Conservation (phyloP, 768 basidiomycete genomes). For the Boletus sensibilis region DNA sequence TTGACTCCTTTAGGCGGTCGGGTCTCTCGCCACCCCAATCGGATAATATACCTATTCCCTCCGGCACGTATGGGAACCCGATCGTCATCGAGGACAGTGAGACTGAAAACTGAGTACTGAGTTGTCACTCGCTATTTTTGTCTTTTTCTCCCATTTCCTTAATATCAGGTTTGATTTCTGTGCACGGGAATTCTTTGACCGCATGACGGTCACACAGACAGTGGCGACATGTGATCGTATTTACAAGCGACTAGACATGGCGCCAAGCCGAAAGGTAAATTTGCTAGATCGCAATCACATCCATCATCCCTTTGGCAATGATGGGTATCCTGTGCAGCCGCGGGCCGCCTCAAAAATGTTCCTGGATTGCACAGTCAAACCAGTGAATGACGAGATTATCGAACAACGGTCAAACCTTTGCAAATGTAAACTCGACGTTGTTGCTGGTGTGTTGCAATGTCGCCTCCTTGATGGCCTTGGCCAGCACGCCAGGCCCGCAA, state of each 20-base stretch:
- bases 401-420: constrained; percentile 56
- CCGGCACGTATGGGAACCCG: constrained; percentile 20
- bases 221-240: neutral
- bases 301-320: neutral
- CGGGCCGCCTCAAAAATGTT: constrained; percentile 15
- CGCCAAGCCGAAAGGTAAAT: neutral
- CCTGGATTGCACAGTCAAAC: constrained; percentile 8
- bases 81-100: constrained; percentile 27
- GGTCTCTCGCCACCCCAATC: constrained; percentile 1
- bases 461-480: constrained; percentile 74
- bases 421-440: constrained; percentile 72
- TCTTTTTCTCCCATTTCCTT: neutral
- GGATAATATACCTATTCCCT: neutral
- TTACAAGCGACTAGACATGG: neutral
- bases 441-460: constrained; percentile 53
- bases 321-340: neutral
- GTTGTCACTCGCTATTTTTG: neutral
- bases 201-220: neutral
- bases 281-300: neutral
- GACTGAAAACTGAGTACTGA: constrained; percentile 9
- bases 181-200: neutral
- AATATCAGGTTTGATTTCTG: neutral
- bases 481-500: constrained; percentile 78
- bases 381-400: neutral
- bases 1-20: constrained; percentile 1